phyloP scores from a whole-genome alignment of 2,329 filamentous ascomycete species.

The Colletotrichum simmondsii region DNA sequence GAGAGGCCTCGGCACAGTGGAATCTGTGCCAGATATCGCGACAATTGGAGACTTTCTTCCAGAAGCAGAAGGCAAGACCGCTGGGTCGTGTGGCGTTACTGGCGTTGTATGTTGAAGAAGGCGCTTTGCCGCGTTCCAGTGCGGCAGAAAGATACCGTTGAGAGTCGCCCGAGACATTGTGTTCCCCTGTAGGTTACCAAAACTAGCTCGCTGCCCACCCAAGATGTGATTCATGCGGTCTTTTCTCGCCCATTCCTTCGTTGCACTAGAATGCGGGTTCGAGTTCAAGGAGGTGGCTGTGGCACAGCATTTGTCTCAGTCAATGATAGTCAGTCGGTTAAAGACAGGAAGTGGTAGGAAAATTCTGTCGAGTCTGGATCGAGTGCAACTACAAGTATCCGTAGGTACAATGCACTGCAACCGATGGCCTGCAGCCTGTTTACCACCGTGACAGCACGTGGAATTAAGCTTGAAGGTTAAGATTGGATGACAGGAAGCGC shows the following conservation, averaged over 20 bases:
- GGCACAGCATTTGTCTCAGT: not conserved
- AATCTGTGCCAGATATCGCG: slow-evolving; percentile 20
- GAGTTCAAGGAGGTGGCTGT: slow-evolving; percentile 6
- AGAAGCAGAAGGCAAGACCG: slow-evolving; percentile 29
- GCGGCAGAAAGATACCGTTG: not conserved
- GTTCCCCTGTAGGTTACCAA: not conserved
- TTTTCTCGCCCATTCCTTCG: not conserved
- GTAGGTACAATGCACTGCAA: not conserved
- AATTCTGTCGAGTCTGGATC: not conserved
- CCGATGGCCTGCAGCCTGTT: not conserved
- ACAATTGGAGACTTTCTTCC: slow-evolving; percentile 14
- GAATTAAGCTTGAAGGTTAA: slow-evolving; percentile 33
- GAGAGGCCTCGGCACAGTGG: slow-evolving; percentile 8
- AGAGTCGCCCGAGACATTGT: not conserved
- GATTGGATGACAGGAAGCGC: slow-evolving; percentile 31
- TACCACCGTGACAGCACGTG: slow-evolving; percentile 1
- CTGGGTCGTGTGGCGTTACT: slow-evolving; percentile 15
- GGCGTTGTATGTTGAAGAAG: slow-evolving; percentile 11
- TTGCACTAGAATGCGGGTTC: not conserved
- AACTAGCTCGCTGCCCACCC: not conserved
- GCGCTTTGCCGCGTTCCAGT: slow-evolving; percentile 12
- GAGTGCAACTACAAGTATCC: not conserved
- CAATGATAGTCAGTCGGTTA: not conserved
- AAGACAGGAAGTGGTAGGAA: not conserved
- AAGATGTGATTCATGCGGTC: slow-evolving; percentile 11